Percentiles rank a stretch among this genome's conserved stretches.
These are phyloP conservation scores for Papilionanthe hybrid DNA, from an alignment of 116 monocot species.

Conservation along the genomic window DNA sequence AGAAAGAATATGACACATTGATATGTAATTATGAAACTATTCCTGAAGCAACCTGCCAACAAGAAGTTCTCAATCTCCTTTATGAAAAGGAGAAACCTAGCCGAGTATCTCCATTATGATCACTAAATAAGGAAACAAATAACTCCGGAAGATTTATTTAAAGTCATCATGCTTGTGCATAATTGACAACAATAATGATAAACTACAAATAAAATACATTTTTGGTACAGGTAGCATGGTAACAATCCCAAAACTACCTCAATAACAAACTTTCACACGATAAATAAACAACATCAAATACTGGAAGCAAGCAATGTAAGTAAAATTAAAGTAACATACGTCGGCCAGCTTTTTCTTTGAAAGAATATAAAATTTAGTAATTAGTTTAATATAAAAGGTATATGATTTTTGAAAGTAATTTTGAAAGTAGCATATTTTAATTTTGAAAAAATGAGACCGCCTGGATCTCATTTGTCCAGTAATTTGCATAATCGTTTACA, in stretches of 20 bases:
- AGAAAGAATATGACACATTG: neutral
- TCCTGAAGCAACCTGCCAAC: neutral
- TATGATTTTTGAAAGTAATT: too few relatives aligned
- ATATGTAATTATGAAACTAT: neutral
- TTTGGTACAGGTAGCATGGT: neutral
- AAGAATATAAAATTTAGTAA: too few relatives aligned
- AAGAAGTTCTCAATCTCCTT: neutral
- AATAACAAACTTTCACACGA: neutral
- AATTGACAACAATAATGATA: neutral
- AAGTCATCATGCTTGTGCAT: neutral
- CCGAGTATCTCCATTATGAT: neutral
- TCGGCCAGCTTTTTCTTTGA: too few relatives aligned
- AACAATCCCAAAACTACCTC: neutral
- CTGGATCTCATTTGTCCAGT: too few relatives aligned
- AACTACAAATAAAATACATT: neutral
- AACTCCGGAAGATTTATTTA: neutral
- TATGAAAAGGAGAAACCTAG: neutral
- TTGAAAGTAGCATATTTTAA: too few relatives aligned
- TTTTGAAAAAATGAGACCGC: too few relatives aligned
- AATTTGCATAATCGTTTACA: too few relatives aligned
- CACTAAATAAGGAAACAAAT: neutral
- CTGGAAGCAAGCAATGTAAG: neutral
- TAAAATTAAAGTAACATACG: too few relatives aligned
- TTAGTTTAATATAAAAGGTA: too few relatives aligned
- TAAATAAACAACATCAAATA: neutral